Conservation (phyloP, 331 rosid species). For the Pyrus hybrid region DNA sequence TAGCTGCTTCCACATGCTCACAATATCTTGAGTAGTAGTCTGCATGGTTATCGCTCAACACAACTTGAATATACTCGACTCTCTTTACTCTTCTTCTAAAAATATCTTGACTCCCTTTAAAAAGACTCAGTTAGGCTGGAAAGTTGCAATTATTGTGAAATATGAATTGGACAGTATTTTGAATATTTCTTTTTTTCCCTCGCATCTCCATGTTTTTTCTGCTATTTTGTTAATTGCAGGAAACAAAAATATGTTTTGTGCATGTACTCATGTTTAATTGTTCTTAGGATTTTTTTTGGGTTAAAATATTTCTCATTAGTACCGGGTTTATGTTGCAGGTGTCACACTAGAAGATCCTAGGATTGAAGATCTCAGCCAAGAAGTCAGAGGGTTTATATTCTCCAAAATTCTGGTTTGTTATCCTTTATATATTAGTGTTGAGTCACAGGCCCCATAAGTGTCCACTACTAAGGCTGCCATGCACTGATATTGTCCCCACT, state of each 20-base stretch:
- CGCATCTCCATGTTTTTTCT: not conserved
- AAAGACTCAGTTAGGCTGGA: not conserved
- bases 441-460: too few species aligned
- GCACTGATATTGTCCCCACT: too few species aligned
- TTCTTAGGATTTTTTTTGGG: not conserved
- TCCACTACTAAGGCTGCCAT: too few species aligned
- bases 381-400: slow-evolving; percentile 95
- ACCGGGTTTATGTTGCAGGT: slow-evolving; percentile 38
- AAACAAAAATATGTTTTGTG: not conserved
- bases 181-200: not conserved
- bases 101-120: not conserved
- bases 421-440: not conserved
- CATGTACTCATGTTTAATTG: not conserved
- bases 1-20: not conserved
- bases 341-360: slow-evolving; percentile 93
- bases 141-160: not conserved
- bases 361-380: slow-evolving; percentile 98
- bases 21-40: not conserved
- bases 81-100: not conserved
- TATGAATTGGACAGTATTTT: not conserved
- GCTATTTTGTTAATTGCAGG: not conserved
- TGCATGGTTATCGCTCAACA: not conserved
- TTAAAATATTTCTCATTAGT: not conserved
- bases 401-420: slow-evolving; percentile 91
- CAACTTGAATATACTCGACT: not conserved